Percentiles rank a stretch among this genome's conserved stretches.
Conservation (phyloP, 805 yeast genomes). For the Pichia cephalocereana region DNA sequence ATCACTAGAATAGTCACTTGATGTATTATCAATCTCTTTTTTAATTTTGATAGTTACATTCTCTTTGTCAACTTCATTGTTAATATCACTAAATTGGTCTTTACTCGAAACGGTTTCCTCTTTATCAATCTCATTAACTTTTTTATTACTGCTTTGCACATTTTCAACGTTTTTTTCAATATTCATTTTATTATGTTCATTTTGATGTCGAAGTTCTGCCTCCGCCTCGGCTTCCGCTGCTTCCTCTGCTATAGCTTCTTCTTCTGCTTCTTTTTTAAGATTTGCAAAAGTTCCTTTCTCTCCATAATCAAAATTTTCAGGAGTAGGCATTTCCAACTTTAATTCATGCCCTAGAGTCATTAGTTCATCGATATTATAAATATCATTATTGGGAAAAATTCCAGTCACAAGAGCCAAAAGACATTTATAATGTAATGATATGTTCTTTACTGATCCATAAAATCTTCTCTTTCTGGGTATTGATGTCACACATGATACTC, state of each 20-base stretch:
- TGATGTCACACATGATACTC: slow-evolving; percentile 32
- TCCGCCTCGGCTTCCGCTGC: too few species aligned
- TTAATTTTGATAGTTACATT: neutral
- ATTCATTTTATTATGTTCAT: too few species aligned
- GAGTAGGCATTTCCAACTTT: slow-evolving; percentile 28
- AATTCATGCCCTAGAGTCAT: slow-evolving; percentile 28
- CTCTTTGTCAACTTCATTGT: neutral
- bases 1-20: too few species aligned
- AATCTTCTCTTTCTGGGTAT: slow-evolving; percentile 34
- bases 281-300: slow-evolving; percentile 4
- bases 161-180: neutral
- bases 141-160: too few species aligned
- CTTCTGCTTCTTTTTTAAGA: neutral
- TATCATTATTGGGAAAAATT: slow-evolving; percentile 35
- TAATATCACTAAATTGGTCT: neutral
- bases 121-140: too few species aligned
- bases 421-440: slow-evolving; percentile 35
- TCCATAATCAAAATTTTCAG: slow-evolving; percentile 5
- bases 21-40: too few species aligned
- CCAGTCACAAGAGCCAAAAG: slow-evolving; percentile 30
- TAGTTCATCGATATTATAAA: slow-evolving; percentile 33
- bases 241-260: neutral
- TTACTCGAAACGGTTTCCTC: too few species aligned
- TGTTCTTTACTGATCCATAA: slow-evolving; percentile 34
- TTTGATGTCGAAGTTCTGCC: too few species aligned